Conservation (phyloP, 2,329 filamentous ascomycete genomes). For the Hortaea werneckii region DNA sequence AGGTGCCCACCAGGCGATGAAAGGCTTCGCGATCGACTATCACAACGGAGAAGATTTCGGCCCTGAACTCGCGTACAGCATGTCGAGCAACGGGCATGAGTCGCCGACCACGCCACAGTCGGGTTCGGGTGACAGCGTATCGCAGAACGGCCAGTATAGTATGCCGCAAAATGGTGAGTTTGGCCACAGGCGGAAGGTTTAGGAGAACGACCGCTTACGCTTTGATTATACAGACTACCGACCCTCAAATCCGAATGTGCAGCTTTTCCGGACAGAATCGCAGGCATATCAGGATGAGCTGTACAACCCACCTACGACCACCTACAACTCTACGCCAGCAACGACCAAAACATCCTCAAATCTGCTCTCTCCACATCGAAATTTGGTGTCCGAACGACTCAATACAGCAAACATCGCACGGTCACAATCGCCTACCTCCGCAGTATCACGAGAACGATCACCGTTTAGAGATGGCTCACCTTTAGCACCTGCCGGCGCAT, state of each 20-base stretch:
- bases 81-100: constrained; percentile 51
- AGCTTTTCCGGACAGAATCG: constrained; percentile 62
- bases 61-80: constrained; percentile 45
- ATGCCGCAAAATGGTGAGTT: constrained; percentile 47
- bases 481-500: constrained; percentile 36
- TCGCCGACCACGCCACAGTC: constrained; percentile 50
- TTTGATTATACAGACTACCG: constrained; percentile 37
- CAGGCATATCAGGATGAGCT: constrained; percentile 78
- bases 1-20: constrained; percentile 50
- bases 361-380: constrained; percentile 42
- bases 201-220: constrained; percentile 57
- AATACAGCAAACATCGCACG: constrained; percentile 67
- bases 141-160: constrained; percentile 34
- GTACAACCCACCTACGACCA: constrained; percentile 57
- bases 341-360: constrained; percentile 51
- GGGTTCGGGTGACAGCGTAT: constrained; percentile 38
- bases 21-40: constrained; percentile 46
- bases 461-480: constrained; percentile 64
- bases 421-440: constrained; percentile 45
- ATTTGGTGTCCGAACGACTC: constrained; percentile 63
- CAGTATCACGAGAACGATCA: constrained; percentile 56
- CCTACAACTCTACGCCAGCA: constrained; percentile 49
- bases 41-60: constrained; percentile 40
- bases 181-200: neutral
- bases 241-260: constrained; percentile 56